Percentiles rank a stretch among this genome's conserved stretches.
Evolutionary conservation across 352 stramenopile species (phyloP).

Genomic region (Halophytophthora polymorphica): DNA sequence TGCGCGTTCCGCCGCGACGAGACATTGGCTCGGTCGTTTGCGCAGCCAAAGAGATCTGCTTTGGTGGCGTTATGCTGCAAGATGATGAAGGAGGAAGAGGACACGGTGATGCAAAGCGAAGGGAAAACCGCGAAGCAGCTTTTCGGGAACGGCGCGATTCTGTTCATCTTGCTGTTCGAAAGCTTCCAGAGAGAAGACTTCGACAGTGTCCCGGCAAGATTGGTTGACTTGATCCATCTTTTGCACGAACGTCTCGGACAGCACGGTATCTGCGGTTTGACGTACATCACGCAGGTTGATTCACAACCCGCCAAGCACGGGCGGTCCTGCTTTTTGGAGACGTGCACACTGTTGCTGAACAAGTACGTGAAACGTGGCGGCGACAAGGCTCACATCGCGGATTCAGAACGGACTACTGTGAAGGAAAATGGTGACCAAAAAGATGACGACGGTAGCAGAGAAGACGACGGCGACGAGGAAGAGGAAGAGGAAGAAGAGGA

Average conservation of each 20-base stretch:
- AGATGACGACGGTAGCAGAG: conserved; percentile 5
- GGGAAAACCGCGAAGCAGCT: conserved; percentile 41
- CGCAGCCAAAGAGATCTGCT: conserved; percentile 21
- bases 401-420: conserved; percentile 1
- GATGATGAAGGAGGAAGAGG: conserved; percentile 75
- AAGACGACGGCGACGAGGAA: conserved; percentile 4
- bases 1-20: conserved; percentile 8
- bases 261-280: conserved; percentile 43
- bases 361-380: conserved; percentile 19
- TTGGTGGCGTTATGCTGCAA: conserved; percentile 45
- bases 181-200: conserved; percentile 7
- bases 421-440: conserved; percentile 1
- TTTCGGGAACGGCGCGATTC: conserved; percentile 46
- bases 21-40: conserved; percentile 10
- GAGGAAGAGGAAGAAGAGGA: conserved; percentile 18
- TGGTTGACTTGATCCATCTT: conserved; percentile 31
- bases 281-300: conserved; percentile 22
- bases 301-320: conserved; percentile 6
- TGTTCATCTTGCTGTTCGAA: conserved; percentile 48
- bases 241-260: conserved; percentile 42
- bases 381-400: conserved; percentile 5
- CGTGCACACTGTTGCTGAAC: conserved; percentile 31
- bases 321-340: conserved; percentile 39
- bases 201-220: conserved; percentile 4
- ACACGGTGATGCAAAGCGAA: conserved; percentile 36